Base-by-base conservation (phyloP, 2,329 filamentous ascomycete genomes). In the Pseudogymnoascus sp. region DNA sequence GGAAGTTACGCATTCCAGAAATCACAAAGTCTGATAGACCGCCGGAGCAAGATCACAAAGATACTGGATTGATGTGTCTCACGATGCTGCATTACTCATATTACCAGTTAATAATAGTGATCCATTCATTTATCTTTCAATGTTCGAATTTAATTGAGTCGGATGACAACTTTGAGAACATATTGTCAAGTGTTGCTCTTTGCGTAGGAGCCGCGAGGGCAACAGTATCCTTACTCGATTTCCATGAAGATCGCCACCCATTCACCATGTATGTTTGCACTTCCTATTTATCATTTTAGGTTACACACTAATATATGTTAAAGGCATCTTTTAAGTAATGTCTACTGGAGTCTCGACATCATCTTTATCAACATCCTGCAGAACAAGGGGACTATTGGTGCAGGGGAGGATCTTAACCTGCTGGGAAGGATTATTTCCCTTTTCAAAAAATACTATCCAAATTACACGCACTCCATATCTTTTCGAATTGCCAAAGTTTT, bases 321-420 rank as follows among this genome's bases (percentile, higher is more conserved):
- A 14, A 66, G 64, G 2, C 62, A 38, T 25, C 60, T 66, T 22
- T 42, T 64, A 9, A 64, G 64, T n/a, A 63, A 64, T 39, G 55
- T 66, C 14, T 61, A 63, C 6, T 66, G 64, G 64, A 64, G 63
- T 45, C 61, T 66, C 11, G 64, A 66, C 61, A 64, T 66, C 30
- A 58, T 66, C 5, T 66, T 66, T 28, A 63, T 66, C 55, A 64
- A 64, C 39, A 66, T 66, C 22, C 42, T 66, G 5, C 64, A 66
- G 19, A 66, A 66, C 30, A 66, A 66, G 52, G 23, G 52, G 5
- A 64, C 60, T 42, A 30, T 62, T 14, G 58, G 60, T 33, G 60
- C 62, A n/a, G 22, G 62, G 5, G 59, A 63, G 25, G 64, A 64
- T 52, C 61, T 66, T 16, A 60, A 45, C 11, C 11, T 66, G 35